phyloP scores from a whole-genome alignment of 345 rosid species.

The Gossypium longicalyx region DNA sequence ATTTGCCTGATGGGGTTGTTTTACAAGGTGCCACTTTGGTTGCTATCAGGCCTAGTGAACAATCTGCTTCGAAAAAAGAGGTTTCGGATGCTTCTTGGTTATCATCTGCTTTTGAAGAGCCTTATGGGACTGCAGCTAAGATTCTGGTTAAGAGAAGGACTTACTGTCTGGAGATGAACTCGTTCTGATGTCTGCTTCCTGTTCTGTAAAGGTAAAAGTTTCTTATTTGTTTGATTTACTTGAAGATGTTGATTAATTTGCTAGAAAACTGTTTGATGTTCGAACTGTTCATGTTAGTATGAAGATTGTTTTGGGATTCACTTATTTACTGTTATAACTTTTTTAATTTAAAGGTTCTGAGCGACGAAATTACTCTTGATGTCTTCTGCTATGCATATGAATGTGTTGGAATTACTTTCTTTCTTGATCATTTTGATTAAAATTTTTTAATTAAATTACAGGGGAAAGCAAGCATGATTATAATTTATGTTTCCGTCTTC shows the following conservation, averaged over 20 bases:
- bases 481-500: no score
- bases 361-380: not conserved
- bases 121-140: slow-evolving; percentile 78
- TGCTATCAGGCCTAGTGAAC: slow-evolving; percentile 89
- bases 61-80: slow-evolving; percentile 50
- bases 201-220: slow-evolving; percentile 25
- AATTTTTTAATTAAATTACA: not conserved
- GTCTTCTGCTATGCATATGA: not conserved
- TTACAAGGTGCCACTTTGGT: slow-evolving; percentile 89
- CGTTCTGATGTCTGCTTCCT: slow-evolving; percentile 43
- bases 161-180: slow-evolving; percentile 98
- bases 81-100: slow-evolving; percentile 72
- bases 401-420: not conserved
- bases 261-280: not conserved
- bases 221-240: not conserved
- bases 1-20: slow-evolving; percentile 76
- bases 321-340: not conserved
- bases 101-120: slow-evolving; percentile 76
- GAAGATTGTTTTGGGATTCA: not conserved
- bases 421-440: not conserved
- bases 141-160: slow-evolving; percentile 90
- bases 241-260: not conserved
- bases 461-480: not conserved
- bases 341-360: not conserved
- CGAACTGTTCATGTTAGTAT: slow-evolving; percentile 1